Base-by-base conservation (phyloP, 192 early-diverging fungal species). In the Coemansia brasiliensis region DNA sequence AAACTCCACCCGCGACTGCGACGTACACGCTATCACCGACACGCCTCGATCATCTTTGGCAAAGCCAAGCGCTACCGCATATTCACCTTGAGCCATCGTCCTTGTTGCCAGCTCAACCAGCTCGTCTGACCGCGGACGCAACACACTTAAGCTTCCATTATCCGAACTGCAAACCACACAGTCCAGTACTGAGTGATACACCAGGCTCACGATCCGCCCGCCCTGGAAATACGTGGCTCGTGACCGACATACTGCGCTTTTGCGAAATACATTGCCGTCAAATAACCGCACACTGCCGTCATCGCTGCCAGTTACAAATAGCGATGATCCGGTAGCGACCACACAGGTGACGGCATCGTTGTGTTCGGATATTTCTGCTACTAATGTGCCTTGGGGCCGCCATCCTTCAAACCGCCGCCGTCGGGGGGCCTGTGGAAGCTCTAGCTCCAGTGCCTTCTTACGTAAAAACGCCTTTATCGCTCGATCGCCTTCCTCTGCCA, bases 311-410 rank as follows among this genome's bases (percentile, higher is more conserved):
- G 92, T 86, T 9, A 89, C 88, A 71, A 97, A 89, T 39, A 90
- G 73, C 4, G 82, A 86, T 65, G 92, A 90, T 11, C 82, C 82
- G 3, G 89, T 86, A 1, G 90, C 79, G 0, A 69, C 79, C 6
- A 94, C 67, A 45, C 87, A 84, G 20, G 86, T 87, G 15, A 95
- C 80, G 2, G 87, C 58, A n/a, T 82, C 86, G 20, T 84, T 91
- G 59, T 98, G 95, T 55, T 98, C 94, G 10, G 83, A 78, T 16
- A 95, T 71, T 54, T 91, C 87, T 9, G 90, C 90, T 12, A 94
- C 85, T 29, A 95, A 62, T 11, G 78, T 87, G 15, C 86, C 91
- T 66, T 90, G 85, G 4, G 91, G 92, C 44, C 85, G 81, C 90
- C 90, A 93, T 37, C 67, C 79, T 15, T 71, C 62, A 13, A 88